Percentiles rank a stretch among this genome's conserved stretches.
Evolutionary conservation across 208 protist genomes (phyloP).

Genomic region (Naegleria lovaniensis): DNA sequence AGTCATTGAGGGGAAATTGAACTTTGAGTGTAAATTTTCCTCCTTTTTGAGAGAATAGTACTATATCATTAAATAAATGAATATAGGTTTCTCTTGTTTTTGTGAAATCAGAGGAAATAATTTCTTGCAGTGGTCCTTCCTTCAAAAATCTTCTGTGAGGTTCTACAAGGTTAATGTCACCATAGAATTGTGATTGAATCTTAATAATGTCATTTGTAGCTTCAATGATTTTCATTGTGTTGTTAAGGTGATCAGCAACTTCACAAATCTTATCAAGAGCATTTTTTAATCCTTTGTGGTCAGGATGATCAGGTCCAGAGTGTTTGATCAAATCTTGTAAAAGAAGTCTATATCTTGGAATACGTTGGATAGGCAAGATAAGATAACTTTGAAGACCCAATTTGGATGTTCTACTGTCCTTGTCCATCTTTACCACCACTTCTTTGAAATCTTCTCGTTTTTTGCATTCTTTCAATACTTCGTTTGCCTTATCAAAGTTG

Average conservation of each 20-base stretch:
- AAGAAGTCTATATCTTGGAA: conserved; percentile 10
- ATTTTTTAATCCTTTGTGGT: background rate
- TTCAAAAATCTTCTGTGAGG: background rate
- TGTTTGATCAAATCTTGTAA: conserved; percentile 19
- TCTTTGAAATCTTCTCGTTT: background rate
- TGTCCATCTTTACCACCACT: background rate
- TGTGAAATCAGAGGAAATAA: background rate
- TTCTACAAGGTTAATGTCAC: background rate
- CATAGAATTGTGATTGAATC: background rate
- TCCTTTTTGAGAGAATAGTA: background rate
- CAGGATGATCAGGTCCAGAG: background rate
- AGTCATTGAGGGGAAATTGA: background rate
- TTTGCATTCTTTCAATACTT: background rate
- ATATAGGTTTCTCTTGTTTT: background rate
- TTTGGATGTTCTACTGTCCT: background rate
- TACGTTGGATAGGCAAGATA: conserved; percentile 14
- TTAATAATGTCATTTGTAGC: conserved; percentile 4
- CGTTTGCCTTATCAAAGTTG: background rate
- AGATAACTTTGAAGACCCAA: conserved; percentile 5
- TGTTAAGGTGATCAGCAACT: conserved; percentile 13
- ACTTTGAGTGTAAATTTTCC: background rate
- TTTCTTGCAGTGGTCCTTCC: background rate
- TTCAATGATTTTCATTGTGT: background rate
- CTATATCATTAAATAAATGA: conserved; percentile 24
- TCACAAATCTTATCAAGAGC: background rate